Conservation (phyloP, 441 rosid species). For the Corymbia citriodora region DNA sequence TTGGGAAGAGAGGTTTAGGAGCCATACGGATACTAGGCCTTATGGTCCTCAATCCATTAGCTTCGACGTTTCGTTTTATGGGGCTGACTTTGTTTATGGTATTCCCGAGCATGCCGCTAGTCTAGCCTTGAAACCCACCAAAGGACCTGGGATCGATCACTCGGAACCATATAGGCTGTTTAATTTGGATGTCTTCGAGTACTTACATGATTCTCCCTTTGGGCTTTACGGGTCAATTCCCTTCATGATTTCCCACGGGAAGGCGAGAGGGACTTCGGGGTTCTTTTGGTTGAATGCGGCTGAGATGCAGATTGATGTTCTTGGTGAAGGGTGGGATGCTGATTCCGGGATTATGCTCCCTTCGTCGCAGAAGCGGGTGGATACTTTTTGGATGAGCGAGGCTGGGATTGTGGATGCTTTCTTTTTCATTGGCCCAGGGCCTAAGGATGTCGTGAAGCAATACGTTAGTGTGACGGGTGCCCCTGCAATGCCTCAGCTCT, state of each 20-base stretch:
- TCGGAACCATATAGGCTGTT: slow-evolving; percentile 92
- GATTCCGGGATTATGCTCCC: slow-evolving; percentile 61
- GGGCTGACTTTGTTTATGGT: slow-evolving; percentile 79
- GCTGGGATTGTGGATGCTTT: slow-evolving; percentile 95
- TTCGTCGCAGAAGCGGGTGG: slow-evolving; percentile 54
- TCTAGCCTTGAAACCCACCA: slow-evolving; percentile 82
- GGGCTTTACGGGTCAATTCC: slow-evolving; percentile 96
- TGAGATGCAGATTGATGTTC: slow-evolving; percentile 98
- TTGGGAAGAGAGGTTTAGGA: slow-evolving; percentile 88
- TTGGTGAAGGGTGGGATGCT: slow-evolving; percentile 87
- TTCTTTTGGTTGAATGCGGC: slow-evolving; percentile 99
- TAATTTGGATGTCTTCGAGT: slow-evolving; percentile 93
- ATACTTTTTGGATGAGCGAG: slow-evolving; percentile 96
- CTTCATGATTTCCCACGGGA: slow-evolving; percentile 86
- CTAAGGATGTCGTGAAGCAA: slow-evolving; percentile 91
- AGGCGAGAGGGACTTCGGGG: slow-evolving; percentile 65
- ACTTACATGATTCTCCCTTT: slow-evolving; percentile 78
- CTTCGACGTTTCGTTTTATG: slow-evolving; percentile 89
- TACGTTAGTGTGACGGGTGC: slow-evolving; percentile 78
- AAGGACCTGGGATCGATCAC: slow-evolving; percentile 82
- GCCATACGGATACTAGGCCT: slow-evolving; percentile 82
- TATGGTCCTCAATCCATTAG: slow-evolving; percentile 91
- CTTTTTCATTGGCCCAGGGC: slow-evolving; percentile 85
- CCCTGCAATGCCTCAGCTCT: slow-evolving; percentile 90
- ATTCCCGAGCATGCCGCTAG: slow-evolving; percentile 92